phyloP scores from a whole-genome alignment of 2,329 filamentous ascomycete species.

The Neopestalotiopsis clavispora region DNA sequence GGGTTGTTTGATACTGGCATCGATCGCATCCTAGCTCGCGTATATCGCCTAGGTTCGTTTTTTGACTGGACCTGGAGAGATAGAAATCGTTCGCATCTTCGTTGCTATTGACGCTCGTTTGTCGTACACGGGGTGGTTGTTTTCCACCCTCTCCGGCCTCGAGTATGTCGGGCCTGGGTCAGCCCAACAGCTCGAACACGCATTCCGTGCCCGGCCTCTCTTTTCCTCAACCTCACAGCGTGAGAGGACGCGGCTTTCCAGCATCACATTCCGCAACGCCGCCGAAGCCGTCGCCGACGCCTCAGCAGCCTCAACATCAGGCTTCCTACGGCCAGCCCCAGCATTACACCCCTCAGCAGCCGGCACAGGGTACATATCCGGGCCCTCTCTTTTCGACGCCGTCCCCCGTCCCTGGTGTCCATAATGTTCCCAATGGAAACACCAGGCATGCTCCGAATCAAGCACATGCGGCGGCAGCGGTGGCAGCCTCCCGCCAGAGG shows the following conservation, averaged over 20 bases:
- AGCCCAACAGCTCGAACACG: constrained; percentile 48
- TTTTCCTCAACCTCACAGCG: constrained; percentile 53
- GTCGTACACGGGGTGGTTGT: constrained; percentile 23
- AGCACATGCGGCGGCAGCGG: constrained; percentile 43
- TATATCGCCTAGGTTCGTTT: constrained; percentile 9
- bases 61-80: background rate
- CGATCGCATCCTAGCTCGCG: constrained; percentile 17
- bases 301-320: constrained; percentile 47
- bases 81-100: background rate
- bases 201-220: constrained; percentile 52
- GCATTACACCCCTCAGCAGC: constrained; percentile 58
- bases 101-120: constrained; percentile 17
- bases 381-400: constrained; percentile 59
- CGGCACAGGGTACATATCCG: constrained; percentile 51
- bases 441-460: constrained; percentile 50
- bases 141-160: constrained; percentile 21
- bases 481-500: constrained; percentile 37
- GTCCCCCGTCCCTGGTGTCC: constrained; percentile 51
- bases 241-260: constrained; percentile 52
- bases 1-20: constrained; percentile 12
- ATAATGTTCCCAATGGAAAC: constrained; percentile 54
- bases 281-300: constrained; percentile 60
- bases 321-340: constrained; percentile 62
- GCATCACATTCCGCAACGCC: constrained; percentile 54
- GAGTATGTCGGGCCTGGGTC: constrained; percentile 55